Conservation (phyloP, 2,329 filamentous ascomycete species). For the Pyricularia pennisetigena region DNA sequence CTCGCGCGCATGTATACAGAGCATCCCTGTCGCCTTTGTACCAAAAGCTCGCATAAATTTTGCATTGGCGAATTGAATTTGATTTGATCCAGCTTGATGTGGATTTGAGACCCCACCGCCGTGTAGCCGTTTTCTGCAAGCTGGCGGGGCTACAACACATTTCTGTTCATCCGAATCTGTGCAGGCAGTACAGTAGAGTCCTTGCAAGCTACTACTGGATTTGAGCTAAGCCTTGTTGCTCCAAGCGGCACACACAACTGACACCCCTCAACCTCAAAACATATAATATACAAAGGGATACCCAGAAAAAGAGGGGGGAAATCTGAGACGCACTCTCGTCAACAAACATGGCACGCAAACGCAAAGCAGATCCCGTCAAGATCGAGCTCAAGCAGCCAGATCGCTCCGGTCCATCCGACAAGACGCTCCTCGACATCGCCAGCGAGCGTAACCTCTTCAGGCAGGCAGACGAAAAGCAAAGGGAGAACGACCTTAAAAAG, state of each 20-base stretch:
- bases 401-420: conserved; percentile 47
- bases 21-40: background rate
- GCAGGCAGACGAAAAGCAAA: conserved; percentile 31
- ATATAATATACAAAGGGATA: background rate
- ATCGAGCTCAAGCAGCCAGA: conserved; percentile 62
- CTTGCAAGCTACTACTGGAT: no score
- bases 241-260: background rate
- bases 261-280: background rate
- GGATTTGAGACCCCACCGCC: background rate
- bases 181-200: no score
- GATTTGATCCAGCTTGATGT: background rate
- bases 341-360: conserved; percentile 35
- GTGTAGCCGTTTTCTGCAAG: background rate
- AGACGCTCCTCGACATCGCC: conserved; percentile 67
- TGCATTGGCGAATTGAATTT: background rate
- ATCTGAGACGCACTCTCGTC: background rate
- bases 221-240: no score
- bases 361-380: conserved; percentile 34
- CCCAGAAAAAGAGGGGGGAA: no score
- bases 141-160: background rate
- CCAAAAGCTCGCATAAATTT: background rate
- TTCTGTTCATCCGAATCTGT: background rate
- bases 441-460: conserved; percentile 51
- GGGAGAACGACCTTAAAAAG: conserved; percentile 4
- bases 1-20: background rate